Conservation (phyloP, 106 monocot genomes). For the Dendrobium officinale region DNA sequence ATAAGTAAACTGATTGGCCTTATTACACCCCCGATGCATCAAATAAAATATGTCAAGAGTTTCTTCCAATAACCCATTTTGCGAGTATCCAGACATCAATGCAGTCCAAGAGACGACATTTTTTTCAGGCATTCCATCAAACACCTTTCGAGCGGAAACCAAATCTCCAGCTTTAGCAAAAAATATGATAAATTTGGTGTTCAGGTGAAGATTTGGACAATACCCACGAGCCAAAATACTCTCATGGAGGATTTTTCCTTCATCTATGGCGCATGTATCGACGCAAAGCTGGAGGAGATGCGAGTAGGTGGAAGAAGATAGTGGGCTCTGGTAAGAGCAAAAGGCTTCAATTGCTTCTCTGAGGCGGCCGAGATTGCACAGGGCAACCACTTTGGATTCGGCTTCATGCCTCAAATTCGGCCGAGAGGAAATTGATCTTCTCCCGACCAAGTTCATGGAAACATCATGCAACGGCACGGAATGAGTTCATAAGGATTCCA, state of each 20-base stretch:
- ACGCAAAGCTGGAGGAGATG: slow-evolving; percentile 43
- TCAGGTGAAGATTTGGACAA: slow-evolving; percentile 23
- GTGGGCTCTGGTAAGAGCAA: neutral
- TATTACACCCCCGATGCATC: slow-evolving; percentile 38
- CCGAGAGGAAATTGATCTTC: neutral
- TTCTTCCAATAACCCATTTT: slow-evolving; percentile 29
- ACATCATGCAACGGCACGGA: neutral
- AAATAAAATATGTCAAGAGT: slow-evolving; percentile 35
- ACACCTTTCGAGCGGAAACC: slow-evolving; percentile 42
- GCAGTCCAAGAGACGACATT: slow-evolving; percentile 80
- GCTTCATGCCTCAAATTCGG: neutral
- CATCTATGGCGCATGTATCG: slow-evolving; percentile 18
- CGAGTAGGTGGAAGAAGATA: slow-evolving; percentile 18
- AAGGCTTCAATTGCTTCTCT: slow-evolving; percentile 31
- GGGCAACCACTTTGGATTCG: neutral
- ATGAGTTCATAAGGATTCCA: no score
- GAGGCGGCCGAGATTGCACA: slow-evolving; percentile 21
- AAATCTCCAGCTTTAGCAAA: slow-evolving; percentile 38
- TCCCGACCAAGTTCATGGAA: slow-evolving; percentile 4
- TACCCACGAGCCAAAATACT: slow-evolving; percentile 15
- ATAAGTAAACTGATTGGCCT: slow-evolving; percentile 67
- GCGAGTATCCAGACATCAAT: slow-evolving; percentile 56
- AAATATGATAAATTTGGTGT: slow-evolving; percentile 60
- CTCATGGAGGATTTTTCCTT: slow-evolving; percentile 32
- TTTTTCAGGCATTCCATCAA: slow-evolving; percentile 56